Evolutionary conservation across 2,329 filamentous ascomycete species (phyloP), one percentile per base, ranked within the genome.

Genomic region (Penicillium concentricum): DNA sequence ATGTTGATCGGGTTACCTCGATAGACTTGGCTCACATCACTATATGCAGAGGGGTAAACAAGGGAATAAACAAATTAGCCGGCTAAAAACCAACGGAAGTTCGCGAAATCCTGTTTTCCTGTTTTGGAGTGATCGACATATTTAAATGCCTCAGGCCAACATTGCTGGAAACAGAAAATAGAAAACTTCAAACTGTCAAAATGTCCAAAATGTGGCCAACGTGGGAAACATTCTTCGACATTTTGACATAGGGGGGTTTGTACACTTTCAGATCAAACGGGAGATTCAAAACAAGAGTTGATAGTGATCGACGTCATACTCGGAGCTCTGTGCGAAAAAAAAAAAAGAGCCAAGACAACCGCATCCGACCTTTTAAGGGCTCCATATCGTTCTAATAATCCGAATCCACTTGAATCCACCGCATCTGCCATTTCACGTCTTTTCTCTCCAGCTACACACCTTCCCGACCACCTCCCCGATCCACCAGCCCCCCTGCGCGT

Each of bases 281-380:
- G 10, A 28, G 2, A 18, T 22, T 30, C 39, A 9, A 15, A 42
- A 22, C 12, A 32, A 16, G 15, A 22, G 16, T 28, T 28, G 15
- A n/a, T 3, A 22, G 49, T 44, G 16, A n/a, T 44, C 28, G 38
- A 51, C 49, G 49, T 51, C 49, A 51, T 51, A 32, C 38, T 34
- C 28, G 38, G 26, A 8, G 6, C 16, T 18, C 26, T 32, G 38
- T 34, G 28, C 28, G 28, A 42, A 30, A 30, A 16, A 22, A 32
- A 51, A 43, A 51, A 34, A 30, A 34, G 15, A 30, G 8, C 20
- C 28, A 51, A 43, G 37, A 18, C 24, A 39, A 8, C 8, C 5
- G 38, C 48, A 51, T 51, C 48, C 48, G 28, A 43, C 48, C 35
- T 28, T 18, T 28, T 22, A 26, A 50, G 48, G 24, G 37, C 37